Evolutionary conservation across 768 basidiomycete species (phyloP), one percentile per base, ranked within the genome.

Genomic region (Fibroporia radiculosa): DNA sequence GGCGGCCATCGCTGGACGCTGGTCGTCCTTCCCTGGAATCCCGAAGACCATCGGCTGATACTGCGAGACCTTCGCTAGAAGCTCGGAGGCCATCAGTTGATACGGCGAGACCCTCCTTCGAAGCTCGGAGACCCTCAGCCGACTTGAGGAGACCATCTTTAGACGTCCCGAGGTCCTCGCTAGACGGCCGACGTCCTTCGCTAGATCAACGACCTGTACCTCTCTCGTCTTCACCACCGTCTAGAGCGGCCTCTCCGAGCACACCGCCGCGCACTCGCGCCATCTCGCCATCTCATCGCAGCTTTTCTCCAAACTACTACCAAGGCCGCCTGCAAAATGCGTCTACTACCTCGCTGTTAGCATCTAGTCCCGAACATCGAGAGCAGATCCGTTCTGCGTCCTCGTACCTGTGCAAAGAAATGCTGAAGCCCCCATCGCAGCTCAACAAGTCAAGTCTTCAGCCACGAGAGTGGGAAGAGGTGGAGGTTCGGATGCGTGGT

Each of bases 371-470:
- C 0, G 77, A 82, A 48, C 71, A 79, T 44, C 74, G 85, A 33
- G 84, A 83, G 45, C 62, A 76, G n/a, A 72, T 90, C 42, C 76
- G 86, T 29, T 66, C 68, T 0, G 84, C 87, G 4, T 73, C 73
- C 3, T 71, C 76, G 0, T 58, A 83, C 57, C 62, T 89, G 19
- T 82, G 81, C 60, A 81, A 72, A 53, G 83, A 85, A 59, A 68
- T 83, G 53, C 60, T 75, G 31, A 74, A 74, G 53, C 75, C 82
- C 10, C 77, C 83, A n/a, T 55, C 65, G 1, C 74, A 80, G 51
- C 62, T 77, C 60, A 70, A 64, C 42, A 73, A 71, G 41, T 69
- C 66, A 4, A 73, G 77, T 19, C 51, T 69, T 28, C 74, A 72
- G 20, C 51, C 68, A 34, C 69, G 66, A 55, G 82, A 85, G 44